phyloP scores from a whole-genome alignment of 2,329 filamentous ascomycete species.

The Huntiella savannae region DNA sequence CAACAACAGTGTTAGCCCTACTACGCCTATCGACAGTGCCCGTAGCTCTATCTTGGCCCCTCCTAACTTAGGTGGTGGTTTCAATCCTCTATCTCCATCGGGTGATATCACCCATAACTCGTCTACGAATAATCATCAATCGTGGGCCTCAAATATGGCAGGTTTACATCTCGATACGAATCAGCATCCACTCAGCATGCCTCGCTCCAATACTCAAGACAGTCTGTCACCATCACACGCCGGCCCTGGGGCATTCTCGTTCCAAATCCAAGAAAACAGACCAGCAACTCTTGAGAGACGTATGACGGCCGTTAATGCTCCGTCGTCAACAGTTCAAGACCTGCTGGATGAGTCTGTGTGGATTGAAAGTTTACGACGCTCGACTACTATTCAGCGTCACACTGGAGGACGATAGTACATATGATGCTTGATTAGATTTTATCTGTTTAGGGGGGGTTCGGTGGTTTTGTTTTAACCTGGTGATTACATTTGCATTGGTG shows the following conservation, averaged over 20 bases:
- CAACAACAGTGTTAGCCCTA: conserved; percentile 5
- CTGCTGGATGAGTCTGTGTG: conserved; percentile 79
- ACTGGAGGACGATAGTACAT: neutral
- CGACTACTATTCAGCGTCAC: conserved; percentile 46
- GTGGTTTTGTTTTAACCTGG: neutral
- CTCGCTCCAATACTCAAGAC: conserved; percentile 18
- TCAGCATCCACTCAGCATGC: conserved; percentile 34
- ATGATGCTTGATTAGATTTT: neutral
- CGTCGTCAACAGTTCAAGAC: conserved; percentile 38
- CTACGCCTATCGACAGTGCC: conserved; percentile 4
- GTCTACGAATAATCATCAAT: conserved; percentile 18
- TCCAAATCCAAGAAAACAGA: conserved; percentile 32
- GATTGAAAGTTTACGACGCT: conserved; percentile 80
- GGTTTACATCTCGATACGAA: conserved; percentile 20
- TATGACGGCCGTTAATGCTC: conserved; percentile 9
- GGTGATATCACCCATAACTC: conserved; percentile 17
- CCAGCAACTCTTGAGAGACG: conserved; percentile 12
- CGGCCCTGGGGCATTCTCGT: conserved; percentile 36
- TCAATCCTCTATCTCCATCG: conserved; percentile 9
- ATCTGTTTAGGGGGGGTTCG: too few species aligned
- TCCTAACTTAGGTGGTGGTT: neutral
- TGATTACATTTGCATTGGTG: neutral
- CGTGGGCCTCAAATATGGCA: conserved; percentile 21
- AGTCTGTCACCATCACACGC: conserved; percentile 21
- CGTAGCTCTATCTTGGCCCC: conserved; percentile 5